A percentile compares a stretch with the other conserved stretches of the same genome.
These are phyloP conservation scores for Nevesoporus exiguus DNA, from an alignment of 768 basidiomycete genomes.

Conservation along the genomic window DNA sequence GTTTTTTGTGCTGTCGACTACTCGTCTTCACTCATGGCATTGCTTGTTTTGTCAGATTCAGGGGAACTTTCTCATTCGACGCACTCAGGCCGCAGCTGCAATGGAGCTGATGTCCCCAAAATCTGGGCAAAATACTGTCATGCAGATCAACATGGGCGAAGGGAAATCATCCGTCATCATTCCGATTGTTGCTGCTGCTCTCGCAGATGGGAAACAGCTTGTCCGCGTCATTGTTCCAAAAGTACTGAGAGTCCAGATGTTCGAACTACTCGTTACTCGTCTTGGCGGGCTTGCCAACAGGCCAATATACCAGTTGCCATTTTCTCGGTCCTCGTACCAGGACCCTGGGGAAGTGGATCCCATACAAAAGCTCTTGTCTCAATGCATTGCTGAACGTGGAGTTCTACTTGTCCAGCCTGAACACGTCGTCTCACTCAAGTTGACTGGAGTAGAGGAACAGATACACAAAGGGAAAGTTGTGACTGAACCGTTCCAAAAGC, in stretches of 20 bases:
- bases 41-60: conserved; percentile 34
- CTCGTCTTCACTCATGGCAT: not conserved
- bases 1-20: not conserved
- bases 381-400: not conserved
- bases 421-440: not conserved
- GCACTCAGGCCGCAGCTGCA: conserved; percentile 39
- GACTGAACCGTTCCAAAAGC: not conserved
- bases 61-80: conserved; percentile 8
- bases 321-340: conserved; percentile 10
- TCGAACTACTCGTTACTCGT: conserved; percentile 39
- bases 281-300: conserved; percentile 42
- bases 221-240: conserved; percentile 47
- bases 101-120: conserved; percentile 42
- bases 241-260: conserved; percentile 42
- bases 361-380: not conserved
- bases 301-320: conserved; percentile 45
- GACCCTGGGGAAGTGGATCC: too few relatives aligned
- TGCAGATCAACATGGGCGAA: conserved; percentile 28
- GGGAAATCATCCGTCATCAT: not conserved
- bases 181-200: conserved; percentile 20
- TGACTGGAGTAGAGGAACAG: not conserved
- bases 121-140: conserved; percentile 31
- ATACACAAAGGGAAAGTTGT: not conserved
- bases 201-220: conserved; percentile 41
- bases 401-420: not conserved